Base-by-base conservation (phyloP, 352 stramenopile species). In the Blastocystis sp. region DNA sequence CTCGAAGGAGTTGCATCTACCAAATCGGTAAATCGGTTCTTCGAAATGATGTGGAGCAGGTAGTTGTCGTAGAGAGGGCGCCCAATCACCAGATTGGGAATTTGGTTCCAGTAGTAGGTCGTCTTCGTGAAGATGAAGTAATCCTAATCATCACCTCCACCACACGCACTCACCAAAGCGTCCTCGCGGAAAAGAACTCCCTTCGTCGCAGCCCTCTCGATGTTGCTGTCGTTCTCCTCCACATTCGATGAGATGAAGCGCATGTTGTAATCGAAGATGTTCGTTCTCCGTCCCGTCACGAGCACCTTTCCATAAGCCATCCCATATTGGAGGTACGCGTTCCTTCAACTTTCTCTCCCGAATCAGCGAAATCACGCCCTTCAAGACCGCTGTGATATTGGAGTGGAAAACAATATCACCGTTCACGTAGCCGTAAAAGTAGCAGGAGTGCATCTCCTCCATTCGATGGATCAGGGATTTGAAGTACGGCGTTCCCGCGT, bases 131-230 rank as follows among this genome's bases (percentile, higher is more conserved):
- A 52, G 7, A n/a, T 45, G 38, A 40, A 71, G n/a, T 21, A 40
- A n/a, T 45, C 11, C 14, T 71, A 40, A n/a, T 41, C 3, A n/a
- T 45, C 19, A 40, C 19, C 45, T 4, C 3, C 38, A 21, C 1
- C 14, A 71, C 14, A 71, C 2, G 7, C 11, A 2, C 23, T 4
- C 45, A 71, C 64, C 3, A 71, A 40, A 52, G 64, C 64, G 38
- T 71, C 64, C 9, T 71, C 64, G n/a, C 64, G 64, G n/a, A 71
- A 71, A 9, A 71, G 64, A 3, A 45, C 45, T 23, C 64, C 64
- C 3, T 9, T 40, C 23, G 21, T 23, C 3, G 38, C 45, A 17
- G 45, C 45, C 1, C 14, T 21, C 23, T 71, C 64, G 23, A 71
- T 71, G 38, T 40, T 71, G n/a, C 21, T 3, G 38, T 71, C 64